Evolutionary conservation across 305 asterid genomes (phyloP).

Genomic region (Solanum hybrid): DNA sequence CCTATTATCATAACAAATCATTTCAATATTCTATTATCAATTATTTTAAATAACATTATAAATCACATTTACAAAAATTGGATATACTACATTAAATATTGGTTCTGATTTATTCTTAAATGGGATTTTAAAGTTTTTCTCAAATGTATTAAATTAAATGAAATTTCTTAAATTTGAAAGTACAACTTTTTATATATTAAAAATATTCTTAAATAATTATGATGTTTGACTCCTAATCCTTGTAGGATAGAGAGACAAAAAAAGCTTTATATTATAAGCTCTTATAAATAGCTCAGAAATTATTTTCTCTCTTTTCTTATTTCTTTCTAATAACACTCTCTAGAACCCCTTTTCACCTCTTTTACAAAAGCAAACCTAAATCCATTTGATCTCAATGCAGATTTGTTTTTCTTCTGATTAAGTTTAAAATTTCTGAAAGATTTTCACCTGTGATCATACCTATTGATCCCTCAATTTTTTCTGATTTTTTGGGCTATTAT

Average conservation of each 20-base stretch:
- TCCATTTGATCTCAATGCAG: neutral
- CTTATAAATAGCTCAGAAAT: neutral
- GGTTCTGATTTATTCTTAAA: neutral
- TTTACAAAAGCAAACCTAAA: neutral
- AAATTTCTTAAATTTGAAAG: neutral
- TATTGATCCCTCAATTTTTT: neutral
- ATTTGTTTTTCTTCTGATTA: neutral
- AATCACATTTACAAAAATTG: neutral
- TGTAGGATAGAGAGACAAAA: neutral
- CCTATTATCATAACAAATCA: neutral
- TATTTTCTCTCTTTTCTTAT: neutral
- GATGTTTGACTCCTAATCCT: neutral
- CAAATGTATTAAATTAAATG: neutral
- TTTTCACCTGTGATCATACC: neutral
- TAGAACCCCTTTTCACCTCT: neutral
- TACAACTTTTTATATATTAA: neutral
- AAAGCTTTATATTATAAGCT: neutral
- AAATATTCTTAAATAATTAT: neutral
- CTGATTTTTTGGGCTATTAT: neutral
- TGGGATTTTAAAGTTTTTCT: neutral
- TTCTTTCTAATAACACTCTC: neutral
- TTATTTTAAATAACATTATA: neutral
- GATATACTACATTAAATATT: neutral
- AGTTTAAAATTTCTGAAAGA: neutral
- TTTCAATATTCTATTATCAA: neutral